Percentiles rank a stretch among this genome's conserved stretches.
These are phyloP conservation scores for Colletotrichum eleusines DNA, from an alignment of 2,329 filamentous ascomycete genomes.

Conservation along the genomic window DNA sequence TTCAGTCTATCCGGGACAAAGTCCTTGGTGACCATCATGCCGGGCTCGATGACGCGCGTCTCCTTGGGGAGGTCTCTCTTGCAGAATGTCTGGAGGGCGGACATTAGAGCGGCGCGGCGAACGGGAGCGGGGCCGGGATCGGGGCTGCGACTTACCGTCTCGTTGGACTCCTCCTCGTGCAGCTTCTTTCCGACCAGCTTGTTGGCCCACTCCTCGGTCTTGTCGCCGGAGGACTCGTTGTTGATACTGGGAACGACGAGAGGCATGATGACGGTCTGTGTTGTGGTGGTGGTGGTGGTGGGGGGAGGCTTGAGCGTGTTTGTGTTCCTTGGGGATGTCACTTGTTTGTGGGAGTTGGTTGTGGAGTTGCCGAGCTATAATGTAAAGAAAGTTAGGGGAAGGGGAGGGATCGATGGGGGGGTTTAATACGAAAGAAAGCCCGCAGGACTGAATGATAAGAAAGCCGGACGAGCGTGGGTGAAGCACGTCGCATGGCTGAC, in stretches of 20 bases:
- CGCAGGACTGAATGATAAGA: not conserved
- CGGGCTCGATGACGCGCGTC: slow-evolving; percentile 68
- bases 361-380: no score
- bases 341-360: not conserved
- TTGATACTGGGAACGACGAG: slow-evolving; percentile 72
- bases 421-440: slow-evolving; percentile 16
- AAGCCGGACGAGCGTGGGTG: slow-evolving; percentile 7
- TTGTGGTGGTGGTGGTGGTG: not conserved
- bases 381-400: no score
- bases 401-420: not conserved
- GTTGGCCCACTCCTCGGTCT: slow-evolving; percentile 69
- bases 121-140: not conserved
- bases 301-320: not conserved
- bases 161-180: slow-evolving; percentile 61
- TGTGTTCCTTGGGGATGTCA: not conserved
- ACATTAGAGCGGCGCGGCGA: not conserved
- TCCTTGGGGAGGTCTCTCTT: slow-evolving; percentile 69
- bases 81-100: slow-evolving; percentile 62
- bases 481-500: slow-evolving; percentile 6
- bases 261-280: slow-evolving; percentile 64
- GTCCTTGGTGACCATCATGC: slow-evolving; percentile 70
- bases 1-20: slow-evolving; percentile 67
- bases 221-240: slow-evolving; percentile 54
- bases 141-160: slow-evolving; percentile 61
- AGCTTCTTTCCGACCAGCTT: slow-evolving; percentile 75